Evolutionary conservation across 2,329 filamentous ascomycete genomes (phyloP).

Genomic region (Fusarium tanahbumbuense): DNA sequence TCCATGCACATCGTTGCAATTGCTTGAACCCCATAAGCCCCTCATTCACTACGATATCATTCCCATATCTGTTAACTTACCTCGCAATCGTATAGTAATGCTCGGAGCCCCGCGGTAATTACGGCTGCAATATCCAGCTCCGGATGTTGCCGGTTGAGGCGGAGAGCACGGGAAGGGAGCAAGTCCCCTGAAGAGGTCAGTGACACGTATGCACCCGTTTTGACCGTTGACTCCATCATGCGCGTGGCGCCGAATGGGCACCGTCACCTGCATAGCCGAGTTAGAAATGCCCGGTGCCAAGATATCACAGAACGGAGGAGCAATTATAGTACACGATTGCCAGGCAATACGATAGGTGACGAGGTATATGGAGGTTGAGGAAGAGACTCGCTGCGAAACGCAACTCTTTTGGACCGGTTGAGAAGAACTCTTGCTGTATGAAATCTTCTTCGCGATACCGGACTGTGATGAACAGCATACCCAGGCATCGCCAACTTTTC

Average conservation of each 20-base stretch:
- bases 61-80: slow-evolving; percentile 47
- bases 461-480: neutral
- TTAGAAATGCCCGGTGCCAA: slow-evolving; percentile 48
- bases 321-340: neutral
- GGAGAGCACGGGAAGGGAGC: slow-evolving; percentile 47
- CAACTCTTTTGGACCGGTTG: slow-evolving; percentile 47
- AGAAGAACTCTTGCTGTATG: slow-evolving; percentile 40
- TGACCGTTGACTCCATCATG: slow-evolving; percentile 43
- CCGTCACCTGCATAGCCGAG: slow-evolving; percentile 50
- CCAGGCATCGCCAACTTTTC: neutral
- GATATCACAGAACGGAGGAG: slow-evolving; percentile 23
- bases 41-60: slow-evolving; percentile 41
- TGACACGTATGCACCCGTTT: slow-evolving; percentile 54
- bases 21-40: slow-evolving; percentile 41
- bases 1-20: slow-evolving; percentile 45
- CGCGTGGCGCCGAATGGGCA: slow-evolving; percentile 52
- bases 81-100: slow-evolving; percentile 50
- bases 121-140: slow-evolving; percentile 52
- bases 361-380: slow-evolving; percentile 45
- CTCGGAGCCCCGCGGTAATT: slow-evolving; percentile 49
- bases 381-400: slow-evolving; percentile 46
- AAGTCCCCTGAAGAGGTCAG: slow-evolving; percentile 52
- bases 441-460: neutral
- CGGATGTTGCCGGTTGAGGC: slow-evolving; percentile 50
- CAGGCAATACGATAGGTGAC: neutral